Conservation (phyloP, 164 flowering plant species). For the Protea cynaroides region DNA sequence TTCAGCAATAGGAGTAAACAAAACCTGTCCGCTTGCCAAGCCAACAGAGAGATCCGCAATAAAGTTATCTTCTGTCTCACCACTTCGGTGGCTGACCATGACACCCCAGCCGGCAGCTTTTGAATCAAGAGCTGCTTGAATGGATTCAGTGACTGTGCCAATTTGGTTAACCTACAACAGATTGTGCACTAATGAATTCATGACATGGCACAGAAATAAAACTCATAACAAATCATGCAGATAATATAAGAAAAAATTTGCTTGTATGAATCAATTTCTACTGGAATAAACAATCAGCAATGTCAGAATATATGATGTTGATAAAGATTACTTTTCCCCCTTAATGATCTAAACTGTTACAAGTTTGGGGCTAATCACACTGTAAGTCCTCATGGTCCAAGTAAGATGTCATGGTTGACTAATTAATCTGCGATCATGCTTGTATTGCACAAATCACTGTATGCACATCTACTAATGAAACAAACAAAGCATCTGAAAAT, state of each 20-base stretch:
- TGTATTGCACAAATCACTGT: too few relatives aligned
- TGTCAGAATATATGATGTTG: too few relatives aligned
- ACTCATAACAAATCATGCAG: not conserved
- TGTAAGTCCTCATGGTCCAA: too few relatives aligned
- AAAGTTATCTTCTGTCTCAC: slow-evolving; percentile 96
- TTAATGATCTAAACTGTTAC: too few relatives aligned
- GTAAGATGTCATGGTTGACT: too few relatives aligned
- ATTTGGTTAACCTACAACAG: slow-evolving; percentile 89
- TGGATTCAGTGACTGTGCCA: slow-evolving; percentile 88
- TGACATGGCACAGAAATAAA: not conserved
- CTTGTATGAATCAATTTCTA: too few relatives aligned
- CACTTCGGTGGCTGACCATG: slow-evolving; percentile 98
- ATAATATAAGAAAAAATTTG: not conserved
- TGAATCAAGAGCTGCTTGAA: slow-evolving; percentile 85
- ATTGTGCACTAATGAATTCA: not conserved
- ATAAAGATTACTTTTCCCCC: too few relatives aligned
- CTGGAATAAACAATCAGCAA: too few relatives aligned
- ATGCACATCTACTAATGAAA: too few relatives aligned
- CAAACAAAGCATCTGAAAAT: too few relatives aligned
- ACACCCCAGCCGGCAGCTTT: slow-evolving; percentile 99
- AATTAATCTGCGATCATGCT: too few relatives aligned
- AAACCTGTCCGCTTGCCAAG: slow-evolving; percentile 94
- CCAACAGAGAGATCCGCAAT: slow-evolving; percentile 98
- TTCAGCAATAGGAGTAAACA: not conserved
- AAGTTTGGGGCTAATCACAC: too few relatives aligned